These are phyloP conservation scores for Talaromyces liani DNA, from an alignment of 495 filamentous ascomycete genomes.

Conservation along the genomic window DNA sequence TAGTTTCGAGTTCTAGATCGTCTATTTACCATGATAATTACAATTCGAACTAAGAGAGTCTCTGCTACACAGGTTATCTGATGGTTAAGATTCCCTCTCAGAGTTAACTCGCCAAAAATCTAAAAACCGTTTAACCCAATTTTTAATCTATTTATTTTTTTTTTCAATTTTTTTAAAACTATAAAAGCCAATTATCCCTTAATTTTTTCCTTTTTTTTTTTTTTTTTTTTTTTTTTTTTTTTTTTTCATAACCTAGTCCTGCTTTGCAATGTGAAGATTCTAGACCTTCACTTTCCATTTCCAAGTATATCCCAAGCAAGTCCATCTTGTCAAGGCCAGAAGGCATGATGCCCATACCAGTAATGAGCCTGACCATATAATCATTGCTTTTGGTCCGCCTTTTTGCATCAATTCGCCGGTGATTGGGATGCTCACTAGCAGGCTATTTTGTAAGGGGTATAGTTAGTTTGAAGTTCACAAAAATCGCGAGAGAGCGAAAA, in stretches of 20 bases:
- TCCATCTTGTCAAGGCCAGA: constrained; percentile 40
- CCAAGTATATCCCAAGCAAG: constrained; percentile 42
- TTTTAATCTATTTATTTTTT: no score
- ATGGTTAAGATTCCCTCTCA: neutral
- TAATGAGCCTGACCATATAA: constrained; percentile 30
- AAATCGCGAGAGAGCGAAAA: neutral
- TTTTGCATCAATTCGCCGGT: constrained; percentile 36
- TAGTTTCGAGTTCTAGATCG: no score
- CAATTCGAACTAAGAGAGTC: no score
- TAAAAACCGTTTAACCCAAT: neutral
- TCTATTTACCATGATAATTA: no score
- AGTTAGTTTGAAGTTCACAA: neutral
- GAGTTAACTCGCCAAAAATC: neutral
- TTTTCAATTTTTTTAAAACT: neutral
- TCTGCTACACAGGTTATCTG: no score
- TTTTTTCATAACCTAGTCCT: neutral
- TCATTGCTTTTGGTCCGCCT: constrained; percentile 26
- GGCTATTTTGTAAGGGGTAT: constrained; percentile 13
- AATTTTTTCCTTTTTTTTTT: no score
- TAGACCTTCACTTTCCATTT: constrained; percentile 32
- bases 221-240: no score
- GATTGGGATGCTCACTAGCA: constrained; percentile 32
- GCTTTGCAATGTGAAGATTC: neutral
- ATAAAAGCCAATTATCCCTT: neutral
- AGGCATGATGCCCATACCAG: constrained; percentile 27